phyloP scores from a whole-genome alignment of 2,329 filamentous ascomycete species.

The Truncatella angustata region DNA sequence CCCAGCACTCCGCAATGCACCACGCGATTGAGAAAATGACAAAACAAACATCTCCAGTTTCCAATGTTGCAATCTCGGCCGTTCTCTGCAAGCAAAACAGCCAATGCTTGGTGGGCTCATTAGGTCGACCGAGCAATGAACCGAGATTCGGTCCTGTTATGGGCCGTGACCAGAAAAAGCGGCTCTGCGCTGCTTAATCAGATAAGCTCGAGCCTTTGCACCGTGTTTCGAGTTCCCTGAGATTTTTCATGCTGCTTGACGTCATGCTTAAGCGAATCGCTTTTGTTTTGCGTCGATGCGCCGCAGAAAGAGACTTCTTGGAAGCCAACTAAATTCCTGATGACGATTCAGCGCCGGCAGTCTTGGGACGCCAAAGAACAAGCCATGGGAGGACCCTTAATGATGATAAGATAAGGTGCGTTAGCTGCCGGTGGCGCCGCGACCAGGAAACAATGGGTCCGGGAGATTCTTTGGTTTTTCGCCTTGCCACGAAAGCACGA shows the following conservation, averaged over 20 bases:
- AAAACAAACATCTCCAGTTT: too few species aligned
- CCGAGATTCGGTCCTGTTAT: slow-evolving; percentile 16
- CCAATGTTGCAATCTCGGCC: slow-evolving; percentile 8
- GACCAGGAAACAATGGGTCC: not conserved
- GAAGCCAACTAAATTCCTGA: not conserved
- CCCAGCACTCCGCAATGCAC: not conserved
- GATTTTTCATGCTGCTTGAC: not conserved
- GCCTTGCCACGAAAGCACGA: not conserved
- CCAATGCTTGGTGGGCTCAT: not conserved
- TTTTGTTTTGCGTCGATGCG: not conserved
- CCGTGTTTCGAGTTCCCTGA: slow-evolving; percentile 3
- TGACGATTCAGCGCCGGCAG: not conserved
- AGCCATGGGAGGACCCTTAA: too few species aligned
- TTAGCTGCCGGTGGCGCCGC: slow-evolving; percentile 4
- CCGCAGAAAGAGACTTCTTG: too few species aligned
- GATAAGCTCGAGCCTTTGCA: not conserved
- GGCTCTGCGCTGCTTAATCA: slow-evolving; percentile 8
- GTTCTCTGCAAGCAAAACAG: slow-evolving; percentile 7
- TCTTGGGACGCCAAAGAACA: too few species aligned
- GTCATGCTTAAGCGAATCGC: not conserved
- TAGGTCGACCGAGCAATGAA: slow-evolving; percentile 13
- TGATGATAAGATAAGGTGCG: not conserved
- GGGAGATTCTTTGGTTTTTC: not conserved
- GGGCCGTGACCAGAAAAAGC: slow-evolving; percentile 10
- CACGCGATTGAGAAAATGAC: not conserved